Percentiles rank a stretch among this genome's conserved stretches.
These are phyloP conservation scores for Cornus florida DNA, from an alignment of 148 eudicot species.

Conservation along the genomic window DNA sequence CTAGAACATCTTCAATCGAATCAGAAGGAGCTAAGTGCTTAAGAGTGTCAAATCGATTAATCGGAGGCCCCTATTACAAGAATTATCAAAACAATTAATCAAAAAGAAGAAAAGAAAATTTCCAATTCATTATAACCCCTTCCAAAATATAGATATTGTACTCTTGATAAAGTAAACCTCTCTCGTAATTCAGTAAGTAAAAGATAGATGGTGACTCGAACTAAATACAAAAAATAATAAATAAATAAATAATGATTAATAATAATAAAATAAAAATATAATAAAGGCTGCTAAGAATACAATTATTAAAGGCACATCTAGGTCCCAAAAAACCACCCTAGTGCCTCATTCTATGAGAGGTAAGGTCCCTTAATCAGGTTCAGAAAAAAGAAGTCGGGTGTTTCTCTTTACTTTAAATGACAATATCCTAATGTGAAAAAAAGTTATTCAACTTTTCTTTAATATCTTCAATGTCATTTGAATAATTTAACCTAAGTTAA, in stretches of 20 bases:
- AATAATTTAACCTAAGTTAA: no score
- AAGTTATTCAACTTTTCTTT: no score
- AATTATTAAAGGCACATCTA: background rate
- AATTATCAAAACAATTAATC: background rate
- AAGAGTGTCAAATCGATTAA: slow-evolving; percentile 62
- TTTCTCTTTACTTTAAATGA: no score
- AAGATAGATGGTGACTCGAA: background rate
- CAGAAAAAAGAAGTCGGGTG: no score
- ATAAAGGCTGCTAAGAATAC: background rate
- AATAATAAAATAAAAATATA: background rate
- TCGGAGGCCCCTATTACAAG: slow-evolving; percentile 56
- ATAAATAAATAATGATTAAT: no score
- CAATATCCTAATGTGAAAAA: no score
- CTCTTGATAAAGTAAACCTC: background rate
- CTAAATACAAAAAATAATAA: background rate
- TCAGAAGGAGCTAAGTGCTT: slow-evolving; percentile 62
- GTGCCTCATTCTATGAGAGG: no score
- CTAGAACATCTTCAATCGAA: slow-evolving; percentile 56
- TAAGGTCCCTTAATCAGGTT: no score
- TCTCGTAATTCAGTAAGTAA: background rate
- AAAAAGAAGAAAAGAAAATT: background rate
- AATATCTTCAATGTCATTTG: no score
- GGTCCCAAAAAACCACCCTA: no score
- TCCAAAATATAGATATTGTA: background rate
- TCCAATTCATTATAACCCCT: background rate